Percentiles rank a stretch among this genome's conserved stretches.
These are phyloP conservation scores for Suillus ampliporus DNA, from an alignment of 768 basidiomycete species.

Conservation along the genomic window DNA sequence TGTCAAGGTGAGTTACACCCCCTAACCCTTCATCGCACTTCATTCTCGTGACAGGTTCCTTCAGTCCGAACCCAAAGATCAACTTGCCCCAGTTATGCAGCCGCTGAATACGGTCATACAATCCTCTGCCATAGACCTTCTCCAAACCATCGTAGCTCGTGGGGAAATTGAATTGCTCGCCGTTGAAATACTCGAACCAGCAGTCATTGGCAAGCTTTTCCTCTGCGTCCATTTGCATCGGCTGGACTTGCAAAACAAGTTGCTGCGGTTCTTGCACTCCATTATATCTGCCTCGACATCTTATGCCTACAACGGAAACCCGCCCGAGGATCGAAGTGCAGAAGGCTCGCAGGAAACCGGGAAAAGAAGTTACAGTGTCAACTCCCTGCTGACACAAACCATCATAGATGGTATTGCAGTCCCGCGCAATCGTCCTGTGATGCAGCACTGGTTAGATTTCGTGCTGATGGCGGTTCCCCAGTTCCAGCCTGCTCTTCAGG, in stretches of 20 bases:
- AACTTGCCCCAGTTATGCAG: constrained; percentile 56
- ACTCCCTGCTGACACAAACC: constrained; percentile 76
- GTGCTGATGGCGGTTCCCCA: constrained; percentile 89
- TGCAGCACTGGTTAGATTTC: constrained; percentile 98
- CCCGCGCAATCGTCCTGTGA: constrained; percentile 72
- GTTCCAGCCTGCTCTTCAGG: constrained; percentile 73
- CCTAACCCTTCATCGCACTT: background rate
- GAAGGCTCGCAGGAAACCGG: constrained; percentile 41
- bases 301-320: constrained; percentile 33
- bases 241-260: constrained; percentile 90
- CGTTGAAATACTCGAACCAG: constrained; percentile 70
- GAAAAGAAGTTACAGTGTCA: constrained; percentile 54
- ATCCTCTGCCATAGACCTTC: constrained; percentile 74
- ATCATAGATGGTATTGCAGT: constrained; percentile 80
- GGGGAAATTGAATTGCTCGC: constrained; percentile 73
- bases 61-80: constrained; percentile 73
- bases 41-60: constrained; percentile 57
- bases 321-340: constrained; percentile 37
- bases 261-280: constrained; percentile 89
- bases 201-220: constrained; percentile 77
- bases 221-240: constrained; percentile 68
- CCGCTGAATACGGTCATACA: constrained; percentile 71
- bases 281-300: constrained; percentile 70
- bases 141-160: constrained; percentile 81
- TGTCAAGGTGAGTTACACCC: constrained; percentile 66